Evolutionary conservation across 495 filamentous ascomycete species (phyloP).

Genomic region (Neurospora sp.): DNA sequence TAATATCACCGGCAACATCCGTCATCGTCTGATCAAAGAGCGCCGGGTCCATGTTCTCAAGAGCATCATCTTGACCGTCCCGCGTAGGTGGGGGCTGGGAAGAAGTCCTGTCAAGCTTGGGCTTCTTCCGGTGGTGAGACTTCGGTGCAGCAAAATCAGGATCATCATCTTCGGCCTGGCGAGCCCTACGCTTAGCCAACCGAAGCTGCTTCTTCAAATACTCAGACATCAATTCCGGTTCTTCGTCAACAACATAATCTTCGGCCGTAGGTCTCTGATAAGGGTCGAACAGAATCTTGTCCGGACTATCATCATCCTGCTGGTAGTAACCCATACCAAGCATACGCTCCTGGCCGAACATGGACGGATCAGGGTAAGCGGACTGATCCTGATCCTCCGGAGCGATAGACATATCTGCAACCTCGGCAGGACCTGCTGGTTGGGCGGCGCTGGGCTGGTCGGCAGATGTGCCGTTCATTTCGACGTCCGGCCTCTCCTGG

Average conservation of each 20-base stretch:
- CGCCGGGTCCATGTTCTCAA: conserved; percentile 32
- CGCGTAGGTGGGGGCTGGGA: not conserved
- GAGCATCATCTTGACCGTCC: conserved; percentile 15
- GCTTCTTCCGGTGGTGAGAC: conserved; percentile 28
- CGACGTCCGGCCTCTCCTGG: conserved; percentile 10
- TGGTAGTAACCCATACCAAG: conserved; percentile 46
- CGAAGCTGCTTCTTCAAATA: conserved; percentile 38
- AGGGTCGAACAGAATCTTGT: conserved; percentile 40
- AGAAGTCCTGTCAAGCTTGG: conserved; percentile 9
- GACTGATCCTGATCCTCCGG: conserved; percentile 21
- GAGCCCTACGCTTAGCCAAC: conserved; percentile 33
- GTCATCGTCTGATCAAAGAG: conserved; percentile 19
- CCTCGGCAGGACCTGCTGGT: conserved; percentile 9
- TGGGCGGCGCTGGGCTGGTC: not conserved
- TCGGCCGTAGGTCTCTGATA: conserved; percentile 36
- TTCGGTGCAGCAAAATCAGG: conserved; percentile 33
- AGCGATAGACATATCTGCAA: conserved; percentile 19
- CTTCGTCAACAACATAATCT: conserved; percentile 21
- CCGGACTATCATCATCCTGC: conserved; percentile 41
- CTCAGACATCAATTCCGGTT: conserved; percentile 31
- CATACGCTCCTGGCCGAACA: conserved; percentile 34
- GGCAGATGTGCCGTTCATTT: not conserved
- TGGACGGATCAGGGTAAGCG: conserved; percentile 38
- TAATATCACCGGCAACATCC: conserved; percentile 6
- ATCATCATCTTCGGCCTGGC: conserved; percentile 35